These are phyloP conservation scores for Barnettozyma californica DNA, from an alignment of 805 yeast species.

Conservation along the genomic window DNA sequence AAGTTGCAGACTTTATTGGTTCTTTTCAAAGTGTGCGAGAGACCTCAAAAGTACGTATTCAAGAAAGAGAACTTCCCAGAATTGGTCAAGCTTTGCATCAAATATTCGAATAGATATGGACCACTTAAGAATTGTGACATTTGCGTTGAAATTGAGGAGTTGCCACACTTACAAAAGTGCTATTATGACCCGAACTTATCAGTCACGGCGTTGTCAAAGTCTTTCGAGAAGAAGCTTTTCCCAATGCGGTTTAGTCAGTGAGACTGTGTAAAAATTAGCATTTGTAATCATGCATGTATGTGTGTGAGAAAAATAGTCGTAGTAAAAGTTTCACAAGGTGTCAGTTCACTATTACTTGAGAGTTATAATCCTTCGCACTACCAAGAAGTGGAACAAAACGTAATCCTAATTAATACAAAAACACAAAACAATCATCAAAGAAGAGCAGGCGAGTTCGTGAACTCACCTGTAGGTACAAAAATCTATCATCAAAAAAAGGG, in stretches of 20 bases:
- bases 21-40: conserved; percentile 4
- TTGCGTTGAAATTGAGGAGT: conserved; percentile 7
- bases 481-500: conserved; percentile 2
- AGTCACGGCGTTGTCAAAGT: neutral
- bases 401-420: neutral
- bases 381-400: neutral
- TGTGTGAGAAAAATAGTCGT: too few species aligned
- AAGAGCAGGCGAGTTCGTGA: neutral
- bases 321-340: too few species aligned
- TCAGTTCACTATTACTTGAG: too few species aligned
- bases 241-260: neutral
- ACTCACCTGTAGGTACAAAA: neutral
- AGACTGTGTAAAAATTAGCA: neutral
- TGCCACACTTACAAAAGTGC: neutral
- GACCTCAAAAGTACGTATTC: conserved; percentile 10
- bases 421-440: neutral
- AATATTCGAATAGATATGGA: conserved; percentile 17
- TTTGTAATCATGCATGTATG: neutral
- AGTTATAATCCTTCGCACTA: too few species aligned
- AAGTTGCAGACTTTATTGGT: conserved; percentile 1
- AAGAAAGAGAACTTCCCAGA: conserved; percentile 11
- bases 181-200: conserved; percentile 6
- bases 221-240: neutral
- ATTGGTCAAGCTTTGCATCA: conserved; percentile 8
- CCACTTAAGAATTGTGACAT: conserved; percentile 19